Evolutionary conservation across 768 basidiomycete genomes (phyloP).

Genomic region (Gyrodon lividus): DNA sequence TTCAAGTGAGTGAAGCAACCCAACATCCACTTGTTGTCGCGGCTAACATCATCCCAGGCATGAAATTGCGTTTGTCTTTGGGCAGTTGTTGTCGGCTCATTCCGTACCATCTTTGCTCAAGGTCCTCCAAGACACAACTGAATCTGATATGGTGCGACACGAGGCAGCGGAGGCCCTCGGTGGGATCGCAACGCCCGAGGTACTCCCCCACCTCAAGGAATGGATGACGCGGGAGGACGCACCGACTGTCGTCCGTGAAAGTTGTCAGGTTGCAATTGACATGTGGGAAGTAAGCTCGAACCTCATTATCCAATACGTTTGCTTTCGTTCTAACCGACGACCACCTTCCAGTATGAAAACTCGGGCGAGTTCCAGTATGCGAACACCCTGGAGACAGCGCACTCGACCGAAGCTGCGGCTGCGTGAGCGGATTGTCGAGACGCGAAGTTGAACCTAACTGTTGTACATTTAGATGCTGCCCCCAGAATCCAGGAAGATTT

Average conservation of each 20-base stretch:
- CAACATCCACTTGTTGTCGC: background rate
- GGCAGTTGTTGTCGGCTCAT: conserved; percentile 87
- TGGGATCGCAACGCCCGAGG: conserved; percentile 93
- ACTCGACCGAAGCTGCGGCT: conserved; percentile 5
- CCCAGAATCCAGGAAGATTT: background rate
- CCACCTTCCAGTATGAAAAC: conserved; percentile 62
- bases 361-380: conserved; percentile 82
- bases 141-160: conserved; percentile 97
- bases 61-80: conserved; percentile 98
- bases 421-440: conserved; percentile 11
- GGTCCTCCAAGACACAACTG: conserved; percentile 68
- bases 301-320: background rate
- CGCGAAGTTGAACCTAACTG: background rate
- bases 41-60: conserved; percentile 55
- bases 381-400: conserved; percentile 39
- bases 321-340: background rate
- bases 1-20: conserved; percentile 70
- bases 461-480: background rate
- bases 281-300: conserved; percentile 82
- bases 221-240: conserved; percentile 79
- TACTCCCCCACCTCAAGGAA: conserved; percentile 80
- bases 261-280: conserved; percentile 94
- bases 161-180: conserved; percentile 98
- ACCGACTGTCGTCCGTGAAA: conserved; percentile 89
- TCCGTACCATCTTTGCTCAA: conserved; percentile 82